Conservation (phyloP, 306 rosid species). For the Gynostemma pentaphyllum region DNA sequence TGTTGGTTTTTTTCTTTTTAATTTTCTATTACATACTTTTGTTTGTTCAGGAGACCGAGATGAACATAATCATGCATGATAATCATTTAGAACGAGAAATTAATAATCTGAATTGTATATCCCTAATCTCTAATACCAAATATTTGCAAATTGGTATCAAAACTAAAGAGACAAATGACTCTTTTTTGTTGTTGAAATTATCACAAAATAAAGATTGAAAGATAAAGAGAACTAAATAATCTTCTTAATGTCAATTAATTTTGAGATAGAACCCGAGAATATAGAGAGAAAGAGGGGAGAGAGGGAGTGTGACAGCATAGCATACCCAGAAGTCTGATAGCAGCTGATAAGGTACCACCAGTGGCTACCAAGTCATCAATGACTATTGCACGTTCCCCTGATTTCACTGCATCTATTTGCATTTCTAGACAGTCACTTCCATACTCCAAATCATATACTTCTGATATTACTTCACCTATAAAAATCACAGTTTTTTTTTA, state of each 20-base stretch:
- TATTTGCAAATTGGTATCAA: no score
- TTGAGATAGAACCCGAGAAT: no score
- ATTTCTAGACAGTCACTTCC: conserved; percentile 85
- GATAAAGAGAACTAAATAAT: neutral
- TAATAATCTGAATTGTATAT: no score
- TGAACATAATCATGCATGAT: conserved; percentile 2
- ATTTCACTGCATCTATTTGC: conserved; percentile 78
- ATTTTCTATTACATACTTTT: neutral
- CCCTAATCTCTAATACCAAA: no score
- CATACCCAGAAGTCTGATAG: conserved; percentile 75
- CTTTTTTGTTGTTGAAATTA: no score
- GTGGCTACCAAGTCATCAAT: conserved; percentile 94
- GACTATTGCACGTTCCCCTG: conserved; percentile 70
- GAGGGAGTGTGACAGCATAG: neutral
- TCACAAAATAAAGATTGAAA: no score
- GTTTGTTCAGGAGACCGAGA: no score
- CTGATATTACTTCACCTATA: conserved; percentile 71
- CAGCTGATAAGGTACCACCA: conserved; percentile 92
- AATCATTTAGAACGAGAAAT: conserved; percentile 2
- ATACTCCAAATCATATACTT: conserved; percentile 73
- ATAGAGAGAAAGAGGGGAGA: neutral
- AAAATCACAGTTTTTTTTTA: neutral
- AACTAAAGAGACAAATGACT: no score
- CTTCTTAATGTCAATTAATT: no score
- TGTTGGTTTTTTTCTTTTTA: no score